These are phyloP conservation scores for Saururus chinensis DNA, from an alignment of 164 flowering plant species.

Conservation along the genomic window DNA sequence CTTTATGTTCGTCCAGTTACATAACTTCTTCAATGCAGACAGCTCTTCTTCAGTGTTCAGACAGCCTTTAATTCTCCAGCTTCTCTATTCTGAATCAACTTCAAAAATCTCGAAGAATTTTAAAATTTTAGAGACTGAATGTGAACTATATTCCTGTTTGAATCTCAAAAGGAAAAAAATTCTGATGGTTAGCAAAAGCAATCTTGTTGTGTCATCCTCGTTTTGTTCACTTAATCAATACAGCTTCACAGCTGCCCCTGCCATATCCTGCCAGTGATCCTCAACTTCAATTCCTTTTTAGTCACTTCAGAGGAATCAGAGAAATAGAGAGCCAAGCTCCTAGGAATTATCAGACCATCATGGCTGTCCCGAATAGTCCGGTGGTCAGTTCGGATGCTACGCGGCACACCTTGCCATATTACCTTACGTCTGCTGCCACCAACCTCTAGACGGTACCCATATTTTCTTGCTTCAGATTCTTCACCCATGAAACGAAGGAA, in stretches of 20 bases:
- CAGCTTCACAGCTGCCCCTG: conserved; percentile 6
- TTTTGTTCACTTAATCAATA: background rate
- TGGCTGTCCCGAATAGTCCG: conserved; percentile 17
- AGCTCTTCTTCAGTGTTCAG: too few relatives aligned
- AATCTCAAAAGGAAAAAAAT: background rate
- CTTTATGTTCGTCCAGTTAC: too few relatives aligned
- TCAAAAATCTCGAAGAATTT: too few relatives aligned
- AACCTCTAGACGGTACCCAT: conserved; percentile 19
- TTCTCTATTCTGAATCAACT: too few relatives aligned
- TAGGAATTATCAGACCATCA: conserved; percentile 21
- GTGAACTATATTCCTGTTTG: background rate
- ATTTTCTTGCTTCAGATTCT: conserved; percentile 22
- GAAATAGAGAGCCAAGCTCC: conserved; percentile 20
- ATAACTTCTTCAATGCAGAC: too few relatives aligned
- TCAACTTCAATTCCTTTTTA: conserved; percentile 15
- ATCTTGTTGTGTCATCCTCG: background rate
- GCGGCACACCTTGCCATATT: conserved; percentile 22
- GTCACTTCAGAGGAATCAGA: conserved; percentile 18
- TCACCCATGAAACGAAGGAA: conserved; percentile 23
- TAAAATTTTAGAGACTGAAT: too few relatives aligned
- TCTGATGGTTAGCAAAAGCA: background rate
- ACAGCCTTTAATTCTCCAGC: too few relatives aligned
- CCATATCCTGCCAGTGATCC: conserved; percentile 20
- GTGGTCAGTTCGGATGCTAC: conserved; percentile 18
- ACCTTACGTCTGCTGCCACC: conserved; percentile 21